These are phyloP conservation scores for Geranium incanum DNA, from an alignment of 441 rosid genomes.

Conservation along the genomic window DNA sequence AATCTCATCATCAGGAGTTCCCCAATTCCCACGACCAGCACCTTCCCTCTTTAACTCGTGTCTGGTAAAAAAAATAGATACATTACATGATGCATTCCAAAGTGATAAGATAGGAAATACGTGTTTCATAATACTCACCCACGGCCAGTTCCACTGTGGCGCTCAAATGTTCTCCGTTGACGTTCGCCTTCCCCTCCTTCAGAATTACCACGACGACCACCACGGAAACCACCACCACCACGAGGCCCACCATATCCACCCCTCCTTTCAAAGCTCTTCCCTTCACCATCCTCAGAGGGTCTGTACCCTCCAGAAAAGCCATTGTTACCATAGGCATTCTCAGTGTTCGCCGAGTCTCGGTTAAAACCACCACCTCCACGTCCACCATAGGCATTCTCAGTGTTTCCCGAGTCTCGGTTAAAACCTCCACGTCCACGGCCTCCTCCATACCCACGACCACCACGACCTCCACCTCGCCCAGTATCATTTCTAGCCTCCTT, in stretches of 20 bases:
- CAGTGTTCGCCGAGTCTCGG: slow-evolving; percentile 44
- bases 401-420: slow-evolving; percentile 47
- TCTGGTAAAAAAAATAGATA: slow-evolving; percentile 24
- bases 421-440: slow-evolving; percentile 22
- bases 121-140: slow-evolving; percentile 46
- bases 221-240: slow-evolving; percentile 38
- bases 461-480: slow-evolving; percentile 51
- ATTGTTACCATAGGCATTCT: slow-evolving; percentile 31
- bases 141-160: slow-evolving; percentile 81
- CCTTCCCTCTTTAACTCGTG: slow-evolving; percentile 76
- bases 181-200: slow-evolving; percentile 62
- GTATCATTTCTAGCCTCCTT: slow-evolving; percentile 46
- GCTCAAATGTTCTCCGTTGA: slow-evolving; percentile 59
- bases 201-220: slow-evolving; percentile 53
- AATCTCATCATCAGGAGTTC: slow-evolving; percentile 47
- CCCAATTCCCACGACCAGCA: slow-evolving; percentile 91
- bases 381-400: slow-evolving; percentile 21
- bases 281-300: slow-evolving; percentile 59
- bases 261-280: slow-evolving; percentile 56
- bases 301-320: slow-evolving; percentile 46
- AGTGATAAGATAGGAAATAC: not conserved
- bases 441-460: slow-evolving; percentile 41
- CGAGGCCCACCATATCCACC: slow-evolving; percentile 45
- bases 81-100: not conserved
- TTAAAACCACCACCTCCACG: slow-evolving; percentile 28